Conservation (phyloP, 768 basidiomycete genomes). For the Tricholoma terreum region DNA sequence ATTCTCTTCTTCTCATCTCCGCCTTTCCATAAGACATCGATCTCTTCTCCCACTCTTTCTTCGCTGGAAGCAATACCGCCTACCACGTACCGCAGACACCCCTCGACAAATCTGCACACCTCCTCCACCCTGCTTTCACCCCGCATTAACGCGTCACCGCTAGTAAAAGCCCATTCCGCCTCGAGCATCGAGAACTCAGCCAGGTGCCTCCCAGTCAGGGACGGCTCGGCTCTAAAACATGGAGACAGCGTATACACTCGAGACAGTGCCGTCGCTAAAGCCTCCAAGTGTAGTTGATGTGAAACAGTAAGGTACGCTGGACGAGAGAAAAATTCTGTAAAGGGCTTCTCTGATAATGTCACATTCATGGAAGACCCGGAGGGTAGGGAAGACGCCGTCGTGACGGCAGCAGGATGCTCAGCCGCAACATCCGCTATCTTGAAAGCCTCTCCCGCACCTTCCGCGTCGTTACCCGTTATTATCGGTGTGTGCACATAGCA, state of each 20-base stretch:
- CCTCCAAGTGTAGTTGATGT: conserved; percentile 93
- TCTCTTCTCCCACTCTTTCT: conserved; percentile 23
- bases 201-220: conserved; percentile 85
- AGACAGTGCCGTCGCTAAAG: conserved; percentile 69
- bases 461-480: conserved; percentile 88
- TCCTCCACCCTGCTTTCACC: conserved; percentile 33
- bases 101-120: conserved; percentile 40
- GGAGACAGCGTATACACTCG: conserved; percentile 92
- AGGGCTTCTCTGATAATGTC: conserved; percentile 1
- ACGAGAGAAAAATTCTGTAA: conserved; percentile 65
- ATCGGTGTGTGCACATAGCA: conserved; percentile 80
- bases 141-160: not conserved
- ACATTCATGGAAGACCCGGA: conserved; percentile 13
- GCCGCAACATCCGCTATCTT: conserved; percentile 46
- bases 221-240: conserved; percentile 91
- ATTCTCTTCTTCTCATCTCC: conserved; percentile 32
- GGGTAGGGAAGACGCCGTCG: conserved; percentile 8
- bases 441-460: conserved; percentile 95
- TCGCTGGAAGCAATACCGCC: conserved; percentile 10
- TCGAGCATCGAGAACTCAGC: conserved; percentile 99
- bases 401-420: conserved; percentile 23
- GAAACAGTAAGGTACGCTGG: conserved; percentile 91
- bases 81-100: conserved; percentile 27
- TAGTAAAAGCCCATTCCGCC: conserved; percentile 71
- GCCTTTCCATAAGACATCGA: conserved; percentile 40